phyloP scores from a whole-genome alignment of 192 early-diverging fungal genomes.

The Backusella mclennaniae region DNA sequence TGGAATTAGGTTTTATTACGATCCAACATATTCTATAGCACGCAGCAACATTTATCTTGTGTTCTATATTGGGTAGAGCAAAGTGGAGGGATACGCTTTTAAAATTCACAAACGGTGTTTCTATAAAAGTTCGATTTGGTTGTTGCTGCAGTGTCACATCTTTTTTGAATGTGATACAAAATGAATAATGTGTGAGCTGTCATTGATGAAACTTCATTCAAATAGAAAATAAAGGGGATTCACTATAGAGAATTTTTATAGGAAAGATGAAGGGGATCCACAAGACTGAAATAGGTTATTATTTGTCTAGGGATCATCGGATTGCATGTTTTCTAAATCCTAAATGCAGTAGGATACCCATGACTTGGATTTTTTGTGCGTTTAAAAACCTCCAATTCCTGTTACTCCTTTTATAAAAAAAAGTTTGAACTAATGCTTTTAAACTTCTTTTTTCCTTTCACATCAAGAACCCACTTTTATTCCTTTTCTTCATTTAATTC shows the following conservation, averaged over 20 bases:
- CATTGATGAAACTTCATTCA: neutral
- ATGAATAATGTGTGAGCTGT: neutral
- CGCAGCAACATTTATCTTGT: neutral
- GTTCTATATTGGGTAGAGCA: no score
- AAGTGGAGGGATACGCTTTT: neutral
- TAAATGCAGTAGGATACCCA: neutral
- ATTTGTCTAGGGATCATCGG: neutral
- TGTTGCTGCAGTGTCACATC: neutral
- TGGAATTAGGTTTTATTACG: no score
- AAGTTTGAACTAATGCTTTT: neutral
- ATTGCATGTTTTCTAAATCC: neutral
- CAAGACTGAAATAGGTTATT: neutral
- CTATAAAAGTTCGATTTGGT: neutral
- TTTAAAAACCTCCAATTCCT: neutral
- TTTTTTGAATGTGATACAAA: neutral
- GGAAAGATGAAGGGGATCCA: neutral
- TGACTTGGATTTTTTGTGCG: neutral
- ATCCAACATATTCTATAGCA: neutral
- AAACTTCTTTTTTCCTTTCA: neutral
- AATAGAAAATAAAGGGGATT: neutral
- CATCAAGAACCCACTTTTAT: neutral
- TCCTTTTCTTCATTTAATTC: neutral
- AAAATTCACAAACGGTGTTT: neutral
- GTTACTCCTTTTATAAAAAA: neutral
- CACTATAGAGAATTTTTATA: neutral